Evolutionary conservation across 2,329 filamentous ascomycete species (phyloP), one percentile per base, ranked within the genome.

Genomic region (Ophiostoma montium): DNA sequence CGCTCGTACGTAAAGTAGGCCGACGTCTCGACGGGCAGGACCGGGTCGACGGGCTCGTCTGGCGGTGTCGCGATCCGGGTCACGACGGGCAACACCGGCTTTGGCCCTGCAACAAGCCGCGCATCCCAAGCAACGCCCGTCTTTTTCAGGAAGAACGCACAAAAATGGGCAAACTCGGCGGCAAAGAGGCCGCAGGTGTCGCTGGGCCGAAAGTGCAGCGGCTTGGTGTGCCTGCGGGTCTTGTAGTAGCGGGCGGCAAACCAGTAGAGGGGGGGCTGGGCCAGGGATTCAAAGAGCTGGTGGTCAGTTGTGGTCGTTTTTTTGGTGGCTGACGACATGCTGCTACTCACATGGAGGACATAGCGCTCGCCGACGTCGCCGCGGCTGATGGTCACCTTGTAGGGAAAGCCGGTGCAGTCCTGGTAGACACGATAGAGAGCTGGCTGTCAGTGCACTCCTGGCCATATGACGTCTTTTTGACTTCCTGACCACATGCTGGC

Each of bases 211-310:
- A 67, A 56, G 33, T 65, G 65, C 3, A 56, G 61, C 7, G 67
- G 60, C 16, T 63, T 60, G 6, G 54, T 57, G 51, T 64, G 63
- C 7, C 63, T 61, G 7, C 62, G 67, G 49, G 63, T 66, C 47
- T 67, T 67, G 56, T 67, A 68, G 55, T 67, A 68, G 48, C 75
- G 75, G 43, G 70, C 71, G 8, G 74, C 74, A 42, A 77, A 75
- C 55, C 71, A 74, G 64, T 86, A 88, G 0, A 75, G 70, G 51
- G 66, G 68, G 0, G 81, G 81, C 13, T 65, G 63, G 11, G 70
- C 65, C 52, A 76, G 70, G 5, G 80, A 82, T 61, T 86, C 77
- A 65, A 78, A 85, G 46, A 89, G 69, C 81, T 41, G 21, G 21
- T 21, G 1, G 38, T 41, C 21, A 41, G 38, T 41, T 21, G 11